A percentile compares a stretch with the other conserved stretches of the same genome.
phyloP scores from a whole-genome alignment of 305 asterid genomes.

The Rubia balearica region DNA sequence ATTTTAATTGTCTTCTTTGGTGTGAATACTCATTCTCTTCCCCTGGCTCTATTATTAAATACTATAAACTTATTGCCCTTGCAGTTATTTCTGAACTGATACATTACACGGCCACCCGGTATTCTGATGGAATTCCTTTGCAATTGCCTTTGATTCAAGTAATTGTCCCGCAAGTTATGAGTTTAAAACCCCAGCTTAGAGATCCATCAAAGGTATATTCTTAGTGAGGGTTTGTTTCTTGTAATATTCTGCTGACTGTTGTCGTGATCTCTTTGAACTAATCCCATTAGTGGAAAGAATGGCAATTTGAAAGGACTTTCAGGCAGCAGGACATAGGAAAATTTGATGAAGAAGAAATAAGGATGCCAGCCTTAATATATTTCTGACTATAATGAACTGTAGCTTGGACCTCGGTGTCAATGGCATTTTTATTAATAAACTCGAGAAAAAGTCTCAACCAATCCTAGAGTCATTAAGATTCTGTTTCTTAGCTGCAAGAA shows the following conservation, averaged over 20 bases:
- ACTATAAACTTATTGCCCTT: conserved; percentile 11
- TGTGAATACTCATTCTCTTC: conserved; percentile 16
- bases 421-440: not conserved
- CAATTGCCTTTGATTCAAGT: conserved; percentile 91
- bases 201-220: conserved; percentile 79
- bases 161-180: conserved; percentile 90
- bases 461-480: not conserved
- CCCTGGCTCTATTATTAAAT: conserved; percentile 18
- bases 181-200: conserved; percentile 72
- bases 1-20: conserved; percentile 2
- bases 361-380: not conserved
- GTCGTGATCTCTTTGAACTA: not conserved
- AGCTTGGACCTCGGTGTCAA: not conserved
- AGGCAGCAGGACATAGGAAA: not conserved
- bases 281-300: not conserved
- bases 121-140: conserved; percentile 54
- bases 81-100: conserved; percentile 96
- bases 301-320: not conserved
- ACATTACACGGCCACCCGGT: conserved; percentile 76
- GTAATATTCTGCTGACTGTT: not conserved
- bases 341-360: not conserved
- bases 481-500: not conserved
- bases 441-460: not conserved
- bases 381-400: not conserved
- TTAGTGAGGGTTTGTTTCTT: conserved; percentile 14